These are phyloP conservation scores for Exophiala phaeomuriformis DNA, from an alignment of 2,329 filamentous ascomycete species.

Conservation along the genomic window DNA sequence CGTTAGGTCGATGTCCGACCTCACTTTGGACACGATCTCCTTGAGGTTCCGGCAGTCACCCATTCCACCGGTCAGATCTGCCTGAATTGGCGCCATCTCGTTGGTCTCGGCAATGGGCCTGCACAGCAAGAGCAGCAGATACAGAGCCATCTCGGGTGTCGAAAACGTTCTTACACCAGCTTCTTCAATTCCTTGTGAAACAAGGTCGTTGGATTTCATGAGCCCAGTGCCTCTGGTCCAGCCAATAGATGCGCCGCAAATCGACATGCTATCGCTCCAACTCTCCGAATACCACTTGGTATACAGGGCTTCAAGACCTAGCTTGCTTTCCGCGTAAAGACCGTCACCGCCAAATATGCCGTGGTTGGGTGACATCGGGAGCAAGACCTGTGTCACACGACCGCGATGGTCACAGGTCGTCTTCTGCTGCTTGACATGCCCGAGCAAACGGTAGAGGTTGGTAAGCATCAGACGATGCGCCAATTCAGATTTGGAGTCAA, in stretches of 20 bases:
- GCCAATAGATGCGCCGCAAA: slow-evolving; percentile 95
- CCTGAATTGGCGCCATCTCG: slow-evolving; percentile 91
- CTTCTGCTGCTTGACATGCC: slow-evolving; percentile 87
- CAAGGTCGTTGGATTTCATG: slow-evolving; percentile 96
- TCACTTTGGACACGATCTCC: slow-evolving; percentile 83
- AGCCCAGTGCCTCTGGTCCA: slow-evolving; percentile 98
- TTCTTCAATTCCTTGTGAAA: slow-evolving; percentile 92
- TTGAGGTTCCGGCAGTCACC: slow-evolving; percentile 97
- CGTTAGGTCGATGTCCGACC: slow-evolving; percentile 82
- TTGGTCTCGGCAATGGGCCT: slow-evolving; percentile 90
- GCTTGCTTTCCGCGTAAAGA: slow-evolving; percentile 96
- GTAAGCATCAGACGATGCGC: slow-evolving; percentile 99
- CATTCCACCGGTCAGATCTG: slow-evolving; percentile 92
- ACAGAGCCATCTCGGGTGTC: slow-evolving; percentile 99
- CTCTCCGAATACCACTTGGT: slow-evolving; percentile 97
- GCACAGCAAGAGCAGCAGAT: slow-evolving; percentile 91
- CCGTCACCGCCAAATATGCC: slow-evolving; percentile 97
- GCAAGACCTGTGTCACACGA: slow-evolving; percentile 89
- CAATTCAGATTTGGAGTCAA: slow-evolving; percentile 95
- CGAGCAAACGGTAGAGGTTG: slow-evolving; percentile 85
- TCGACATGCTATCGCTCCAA: slow-evolving; percentile 95
- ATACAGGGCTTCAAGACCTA: slow-evolving; percentile 93
- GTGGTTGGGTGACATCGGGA: slow-evolving; percentile 94
- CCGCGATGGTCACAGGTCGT: slow-evolving; percentile 81
- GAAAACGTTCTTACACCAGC: slow-evolving; percentile 97